phyloP scores from a whole-genome alignment of 176 grass and related monocot species.

The Tuctoria greenei region DNA sequence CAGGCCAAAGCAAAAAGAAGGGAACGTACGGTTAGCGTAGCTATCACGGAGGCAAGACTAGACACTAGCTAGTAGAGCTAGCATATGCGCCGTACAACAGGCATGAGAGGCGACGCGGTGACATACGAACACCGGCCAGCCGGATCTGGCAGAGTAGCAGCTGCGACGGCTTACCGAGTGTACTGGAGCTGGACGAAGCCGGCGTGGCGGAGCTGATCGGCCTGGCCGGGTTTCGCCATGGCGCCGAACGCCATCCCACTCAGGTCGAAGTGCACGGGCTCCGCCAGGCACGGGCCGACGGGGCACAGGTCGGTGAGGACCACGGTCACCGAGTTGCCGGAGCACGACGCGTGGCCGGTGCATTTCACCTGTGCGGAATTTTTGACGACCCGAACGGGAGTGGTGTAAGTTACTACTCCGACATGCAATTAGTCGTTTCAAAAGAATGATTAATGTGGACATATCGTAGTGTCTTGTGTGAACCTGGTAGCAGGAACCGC shows the following conservation, averaged over 20 bases:
- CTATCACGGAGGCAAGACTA: no score
- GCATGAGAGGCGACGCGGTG: no score
- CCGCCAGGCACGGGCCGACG: constrained; percentile 25
- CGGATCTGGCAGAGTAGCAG: neutral
- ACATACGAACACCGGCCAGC: no score
- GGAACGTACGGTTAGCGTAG: no score
- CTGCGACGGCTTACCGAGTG: constrained; percentile 23
- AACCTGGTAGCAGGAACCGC: constrained; percentile 80
- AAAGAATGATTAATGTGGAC: no score
- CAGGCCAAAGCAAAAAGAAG: neutral
- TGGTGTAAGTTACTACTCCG: neutral
- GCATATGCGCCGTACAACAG: no score
- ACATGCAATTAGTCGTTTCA: no score
- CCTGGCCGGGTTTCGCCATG: constrained; percentile 57
- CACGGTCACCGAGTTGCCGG: constrained; percentile 52
- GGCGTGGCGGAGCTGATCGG: constrained; percentile 57
- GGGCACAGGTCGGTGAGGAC: constrained; percentile 71
- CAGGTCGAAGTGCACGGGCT: constrained; percentile 76
- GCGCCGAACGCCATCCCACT: constrained; percentile 83
- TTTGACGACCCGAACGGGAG: neutral
- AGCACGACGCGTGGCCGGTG: constrained; percentile 48
- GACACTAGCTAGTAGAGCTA: no score
- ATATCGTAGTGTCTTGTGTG: neutral
- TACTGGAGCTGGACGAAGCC: constrained; percentile 64
- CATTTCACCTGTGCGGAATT: constrained; percentile 49